phyloP scores from a whole-genome alignment of 116 monocot species.

The Thalassia testudinum region DNA sequence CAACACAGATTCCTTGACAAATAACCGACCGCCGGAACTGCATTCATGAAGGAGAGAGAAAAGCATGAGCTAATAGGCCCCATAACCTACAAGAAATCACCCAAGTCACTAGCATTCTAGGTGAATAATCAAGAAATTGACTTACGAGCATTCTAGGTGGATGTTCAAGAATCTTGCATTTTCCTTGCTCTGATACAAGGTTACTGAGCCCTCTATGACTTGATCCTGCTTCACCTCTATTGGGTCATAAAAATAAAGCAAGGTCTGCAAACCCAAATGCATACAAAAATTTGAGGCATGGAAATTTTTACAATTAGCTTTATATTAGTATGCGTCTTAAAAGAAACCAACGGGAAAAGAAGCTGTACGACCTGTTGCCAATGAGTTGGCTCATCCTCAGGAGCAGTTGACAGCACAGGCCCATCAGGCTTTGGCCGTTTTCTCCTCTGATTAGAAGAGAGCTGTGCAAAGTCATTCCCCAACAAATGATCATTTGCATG shows the following conservation, averaged over 20 bases:
- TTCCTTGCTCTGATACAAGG: conserved; percentile 72
- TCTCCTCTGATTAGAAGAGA: conserved; percentile 21
- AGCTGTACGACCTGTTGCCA: conserved; percentile 67
- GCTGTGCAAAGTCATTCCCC: background rate
- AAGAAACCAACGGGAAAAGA: background rate
- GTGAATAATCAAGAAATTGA: background rate
- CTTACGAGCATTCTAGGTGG: conserved; percentile 79
- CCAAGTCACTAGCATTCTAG: too few relatives aligned
- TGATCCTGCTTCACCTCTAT: conserved; percentile 79
- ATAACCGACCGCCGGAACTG: conserved; percentile 70
- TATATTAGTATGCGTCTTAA: too few relatives aligned
- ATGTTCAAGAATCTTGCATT: conserved; percentile 77
- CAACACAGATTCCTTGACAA: conserved; percentile 76
- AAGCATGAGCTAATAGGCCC: background rate
- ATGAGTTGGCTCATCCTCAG: conserved; percentile 87
- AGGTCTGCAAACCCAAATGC: conserved; percentile 43
- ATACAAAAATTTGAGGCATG: background rate
- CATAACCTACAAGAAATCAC: too few relatives aligned
- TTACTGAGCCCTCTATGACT: conserved; percentile 70
- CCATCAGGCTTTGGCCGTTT: conserved; percentile 35
- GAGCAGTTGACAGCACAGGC: conserved; percentile 74
- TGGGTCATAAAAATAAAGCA: conserved; percentile 82
- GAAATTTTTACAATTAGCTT: too few relatives aligned
- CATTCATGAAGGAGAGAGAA: background rate
- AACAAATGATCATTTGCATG: conserved; percentile 15